These are phyloP conservation scores for Cairneyella variabilis DNA, from an alignment of 495 filamentous ascomycete species.

Conservation along the genomic window DNA sequence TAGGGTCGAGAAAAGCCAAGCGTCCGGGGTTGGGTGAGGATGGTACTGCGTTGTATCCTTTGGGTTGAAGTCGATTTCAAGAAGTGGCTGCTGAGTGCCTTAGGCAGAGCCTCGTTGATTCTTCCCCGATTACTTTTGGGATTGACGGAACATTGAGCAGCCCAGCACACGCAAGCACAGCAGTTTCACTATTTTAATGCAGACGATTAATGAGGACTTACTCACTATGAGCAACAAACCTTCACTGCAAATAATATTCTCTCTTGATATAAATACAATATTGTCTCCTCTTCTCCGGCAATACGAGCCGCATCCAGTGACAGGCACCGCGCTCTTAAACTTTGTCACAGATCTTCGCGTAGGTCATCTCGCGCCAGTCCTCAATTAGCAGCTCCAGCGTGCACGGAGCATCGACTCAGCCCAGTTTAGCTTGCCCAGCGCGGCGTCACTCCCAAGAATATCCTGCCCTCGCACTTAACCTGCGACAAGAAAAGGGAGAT, in stretches of 20 bases:
- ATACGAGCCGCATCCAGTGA: too few species aligned
- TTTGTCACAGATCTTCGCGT: slow-evolving; percentile 1
- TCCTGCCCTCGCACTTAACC: slow-evolving; percentile 4
- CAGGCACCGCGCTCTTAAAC: background rate
- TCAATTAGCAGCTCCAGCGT: too few species aligned
- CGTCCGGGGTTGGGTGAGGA: slow-evolving; percentile 2
- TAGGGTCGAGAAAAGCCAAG: background rate
- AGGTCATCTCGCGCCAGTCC: too few species aligned
- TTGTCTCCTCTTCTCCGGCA: background rate
- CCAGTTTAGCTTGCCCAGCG: slow-evolving; percentile 16
- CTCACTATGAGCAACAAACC: too few species aligned
- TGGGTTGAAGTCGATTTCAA: background rate
- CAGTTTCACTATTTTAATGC: too few species aligned
- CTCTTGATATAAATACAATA: background rate
- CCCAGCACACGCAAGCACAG: slow-evolving; percentile 1
- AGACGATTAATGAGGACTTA: too few species aligned
- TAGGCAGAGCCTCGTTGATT: background rate
- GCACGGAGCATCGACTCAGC: slow-evolving; percentile 23
- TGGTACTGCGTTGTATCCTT: slow-evolving; percentile 1
- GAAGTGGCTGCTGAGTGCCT: slow-evolving; percentile 1
- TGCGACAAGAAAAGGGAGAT: slow-evolving; percentile 3
- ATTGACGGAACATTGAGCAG: background rate
- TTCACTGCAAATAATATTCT: background rate
- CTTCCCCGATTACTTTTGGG: background rate
- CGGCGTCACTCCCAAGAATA: slow-evolving; percentile 10